Conservation (phyloP, 2,329 filamentous ascomycete species). For the Amauroascus verrucosus region DNA sequence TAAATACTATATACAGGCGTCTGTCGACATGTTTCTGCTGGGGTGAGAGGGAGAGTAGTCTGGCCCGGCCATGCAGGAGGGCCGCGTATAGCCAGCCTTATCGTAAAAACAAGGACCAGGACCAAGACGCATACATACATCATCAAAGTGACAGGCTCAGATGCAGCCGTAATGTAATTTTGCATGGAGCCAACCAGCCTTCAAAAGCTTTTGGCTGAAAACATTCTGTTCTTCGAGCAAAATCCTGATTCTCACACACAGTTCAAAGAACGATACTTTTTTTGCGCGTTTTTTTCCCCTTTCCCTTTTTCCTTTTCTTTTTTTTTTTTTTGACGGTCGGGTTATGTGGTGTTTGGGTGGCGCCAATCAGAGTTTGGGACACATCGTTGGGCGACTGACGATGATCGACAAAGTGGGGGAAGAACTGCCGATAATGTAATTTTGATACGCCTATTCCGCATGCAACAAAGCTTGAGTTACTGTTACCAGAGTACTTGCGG, state of each 20-base stretch:
- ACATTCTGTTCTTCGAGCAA: no score
- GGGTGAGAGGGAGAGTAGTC: neutral
- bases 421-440: neutral
- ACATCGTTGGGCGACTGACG: neutral
- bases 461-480: no score
- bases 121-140: no score
- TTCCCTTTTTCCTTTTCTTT: neutral
- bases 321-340: neutral
- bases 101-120: neutral
- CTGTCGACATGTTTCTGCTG: neutral
- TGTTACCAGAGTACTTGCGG: no score
- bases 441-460: neutral
- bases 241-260: neutral
- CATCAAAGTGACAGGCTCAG: no score
- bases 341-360: slow-evolving; percentile 2
- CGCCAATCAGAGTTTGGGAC: slow-evolving; percentile 1
- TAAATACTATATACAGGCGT: neutral
- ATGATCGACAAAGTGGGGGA: slow-evolving; percentile 8
- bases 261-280: neutral
- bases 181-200: no score
- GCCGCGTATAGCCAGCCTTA: slow-evolving; percentile 9
- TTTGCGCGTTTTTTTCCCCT: neutral
- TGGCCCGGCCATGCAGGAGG: neutral
- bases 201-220: neutral
- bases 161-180: no score